A percentile compares a stretch with the other conserved stretches of the same genome.
Conservation (phyloP, 176 grass and related monocot species). For the Bromus sterilis region DNA sequence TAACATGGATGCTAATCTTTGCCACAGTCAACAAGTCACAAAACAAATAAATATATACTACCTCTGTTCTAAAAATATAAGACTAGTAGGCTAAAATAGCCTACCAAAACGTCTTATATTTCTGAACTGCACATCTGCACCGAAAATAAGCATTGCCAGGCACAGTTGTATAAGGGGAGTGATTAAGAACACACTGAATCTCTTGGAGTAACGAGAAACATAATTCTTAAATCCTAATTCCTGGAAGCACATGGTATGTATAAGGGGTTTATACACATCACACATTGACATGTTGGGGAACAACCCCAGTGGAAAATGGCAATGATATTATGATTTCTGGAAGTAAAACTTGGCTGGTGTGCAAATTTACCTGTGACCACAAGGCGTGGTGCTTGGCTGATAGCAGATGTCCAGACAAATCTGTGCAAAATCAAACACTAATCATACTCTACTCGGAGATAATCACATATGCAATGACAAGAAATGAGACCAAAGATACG, state of each 20-base stretch:
- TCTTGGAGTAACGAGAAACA: neutral
- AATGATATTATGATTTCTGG: neutral
- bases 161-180: neutral
- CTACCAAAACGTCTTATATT: no score
- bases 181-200: neutral
- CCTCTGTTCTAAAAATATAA: no score
- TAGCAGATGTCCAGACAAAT: slow-evolving; percentile 94
- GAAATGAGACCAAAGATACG: neutral
- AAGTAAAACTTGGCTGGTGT: neutral
- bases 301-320: neutral
- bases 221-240: neutral
- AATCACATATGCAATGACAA: neutral
- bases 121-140: neutral
- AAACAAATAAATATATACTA: neutral
- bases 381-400: slow-evolving; percentile 70
- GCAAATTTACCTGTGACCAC: slow-evolving; percentile 65
- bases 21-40: neutral
- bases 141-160: neutral
- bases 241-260: neutral
- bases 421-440: slow-evolving; percentile 25
- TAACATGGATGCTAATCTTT: neutral
- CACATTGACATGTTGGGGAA: neutral
- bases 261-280: neutral
- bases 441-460: neutral
- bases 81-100: no score